Conservation (phyloP, 2,329 filamentous ascomycete species). For the Huntiella decipiens region DNA sequence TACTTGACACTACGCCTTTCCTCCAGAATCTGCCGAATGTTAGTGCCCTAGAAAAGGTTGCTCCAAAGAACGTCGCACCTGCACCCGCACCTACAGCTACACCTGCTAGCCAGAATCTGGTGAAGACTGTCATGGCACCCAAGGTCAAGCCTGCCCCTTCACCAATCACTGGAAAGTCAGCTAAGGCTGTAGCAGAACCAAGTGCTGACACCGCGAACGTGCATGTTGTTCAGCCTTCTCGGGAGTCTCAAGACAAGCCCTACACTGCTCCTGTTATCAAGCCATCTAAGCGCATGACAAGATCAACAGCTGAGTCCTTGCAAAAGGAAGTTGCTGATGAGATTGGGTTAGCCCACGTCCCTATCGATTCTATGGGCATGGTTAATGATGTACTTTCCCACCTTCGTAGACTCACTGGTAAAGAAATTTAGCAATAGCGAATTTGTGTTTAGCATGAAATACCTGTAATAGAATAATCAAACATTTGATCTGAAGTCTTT, state of each 20-base stretch:
- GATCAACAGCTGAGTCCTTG: not conserved
- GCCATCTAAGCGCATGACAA: not conserved
- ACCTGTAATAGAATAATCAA: too few relatives aligned
- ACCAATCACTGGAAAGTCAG: not conserved
- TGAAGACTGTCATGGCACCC: not conserved
- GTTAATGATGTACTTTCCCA: constrained; percentile 32
- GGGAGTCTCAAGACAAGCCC: not conserved
- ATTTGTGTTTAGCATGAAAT: too few relatives aligned
- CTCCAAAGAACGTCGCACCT: constrained; percentile 12
- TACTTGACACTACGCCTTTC: not conserved
- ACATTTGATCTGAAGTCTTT: too few relatives aligned
- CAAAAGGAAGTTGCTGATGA: constrained; percentile 9
- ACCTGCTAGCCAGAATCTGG: not conserved
- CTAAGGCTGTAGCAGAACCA: not conserved
- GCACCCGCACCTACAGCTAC: constrained; percentile 20
- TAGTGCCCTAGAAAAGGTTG: constrained; percentile 4
- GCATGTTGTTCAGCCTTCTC: constrained; percentile 2
- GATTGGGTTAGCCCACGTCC: constrained; percentile 24
- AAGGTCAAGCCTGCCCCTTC: constrained; percentile 4
- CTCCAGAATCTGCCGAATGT: not conserved
- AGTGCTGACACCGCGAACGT: not conserved
- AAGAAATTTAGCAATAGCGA: too few relatives aligned
- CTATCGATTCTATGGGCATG: constrained; percentile 27
- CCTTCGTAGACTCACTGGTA: not conserved
- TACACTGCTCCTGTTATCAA: not conserved